Conservation (phyloP, 1,284 basidiomycete species). For the Meripilus lineatus region DNA sequence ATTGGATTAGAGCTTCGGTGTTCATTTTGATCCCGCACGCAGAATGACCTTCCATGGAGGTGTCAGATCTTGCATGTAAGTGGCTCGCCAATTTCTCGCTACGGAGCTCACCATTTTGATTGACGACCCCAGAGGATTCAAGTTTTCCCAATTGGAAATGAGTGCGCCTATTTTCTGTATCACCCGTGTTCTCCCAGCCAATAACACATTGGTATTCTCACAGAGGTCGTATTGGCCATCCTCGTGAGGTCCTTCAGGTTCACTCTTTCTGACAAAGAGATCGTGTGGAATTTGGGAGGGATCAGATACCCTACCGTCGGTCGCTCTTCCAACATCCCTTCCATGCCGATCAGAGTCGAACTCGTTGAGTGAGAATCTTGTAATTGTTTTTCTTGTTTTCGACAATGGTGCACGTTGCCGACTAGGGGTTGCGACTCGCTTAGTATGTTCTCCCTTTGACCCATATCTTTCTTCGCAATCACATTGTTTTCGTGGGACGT, state of each 20-base stretch:
- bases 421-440: no score
- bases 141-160: constrained; percentile 13
- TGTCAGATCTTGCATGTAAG: not conserved
- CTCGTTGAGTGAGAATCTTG: no score
- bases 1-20: not conserved
- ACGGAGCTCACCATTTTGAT: not conserved
- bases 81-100: not conserved
- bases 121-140: constrained; percentile 9
- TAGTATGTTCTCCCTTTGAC: no score
- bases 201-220: not conserved
- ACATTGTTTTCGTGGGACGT: no score
- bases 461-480: no score
- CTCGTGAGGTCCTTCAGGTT: constrained; percentile 9
- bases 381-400: no score
- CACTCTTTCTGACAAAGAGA: constrained; percentile 7
- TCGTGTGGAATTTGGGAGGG: constrained; percentile 12
- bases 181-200: not conserved
- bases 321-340: constrained; percentile 5
- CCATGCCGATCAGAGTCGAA: constrained; percentile 3
- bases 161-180: not conserved
- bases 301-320: constrained; percentile 13
- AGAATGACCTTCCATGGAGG: not conserved
- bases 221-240: constrained; percentile 13
- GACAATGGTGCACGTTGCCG: no score
- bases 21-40: not conserved